Percentiles rank a stretch among this genome's conserved stretches.
Evolutionary conservation across 2,329 filamentous ascomycete genomes (phyloP).

Genomic region (Penicillium rolfsii): DNA sequence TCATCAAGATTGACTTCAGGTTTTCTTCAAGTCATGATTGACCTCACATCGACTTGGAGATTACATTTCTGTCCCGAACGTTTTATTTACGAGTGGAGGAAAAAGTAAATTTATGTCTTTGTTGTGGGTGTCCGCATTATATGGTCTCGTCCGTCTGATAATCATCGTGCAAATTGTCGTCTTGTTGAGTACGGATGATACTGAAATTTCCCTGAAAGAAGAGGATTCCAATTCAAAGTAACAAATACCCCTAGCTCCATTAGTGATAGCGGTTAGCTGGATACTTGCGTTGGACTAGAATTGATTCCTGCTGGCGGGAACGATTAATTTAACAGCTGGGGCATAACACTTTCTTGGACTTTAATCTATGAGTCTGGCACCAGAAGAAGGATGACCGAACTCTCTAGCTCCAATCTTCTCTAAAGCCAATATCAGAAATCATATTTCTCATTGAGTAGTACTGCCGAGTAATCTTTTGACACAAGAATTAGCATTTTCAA

Average conservation of each 20-base stretch:
- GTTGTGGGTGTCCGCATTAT: too few relatives aligned
- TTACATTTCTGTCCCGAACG: neutral
- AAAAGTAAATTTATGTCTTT: too few relatives aligned
- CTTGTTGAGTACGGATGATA: too few relatives aligned
- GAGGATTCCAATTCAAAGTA: too few relatives aligned
- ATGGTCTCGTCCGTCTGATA: too few relatives aligned
- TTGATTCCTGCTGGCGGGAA: too few relatives aligned
- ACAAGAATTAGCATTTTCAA: neutral
- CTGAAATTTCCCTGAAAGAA: too few relatives aligned
- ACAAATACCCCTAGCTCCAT: too few relatives aligned
- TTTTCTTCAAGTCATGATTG: neutral
- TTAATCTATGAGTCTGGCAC: too few relatives aligned
- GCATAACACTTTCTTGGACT: neutral
- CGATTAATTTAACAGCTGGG: neutral
- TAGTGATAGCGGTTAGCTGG: too few relatives aligned
- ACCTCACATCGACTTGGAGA: neutral
- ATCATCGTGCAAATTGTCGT: too few relatives aligned
- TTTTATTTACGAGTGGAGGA: neutral
- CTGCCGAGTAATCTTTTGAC: neutral
- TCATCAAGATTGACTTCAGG: neutral
- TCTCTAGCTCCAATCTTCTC: neutral
- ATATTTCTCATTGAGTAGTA: neutral
- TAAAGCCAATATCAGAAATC: neutral
- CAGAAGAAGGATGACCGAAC: neutral
- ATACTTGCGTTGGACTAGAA: too few relatives aligned